Base-by-base conservation (phyloP, 768 basidiomycete genomes). In the Suillus hirtellus region DNA sequence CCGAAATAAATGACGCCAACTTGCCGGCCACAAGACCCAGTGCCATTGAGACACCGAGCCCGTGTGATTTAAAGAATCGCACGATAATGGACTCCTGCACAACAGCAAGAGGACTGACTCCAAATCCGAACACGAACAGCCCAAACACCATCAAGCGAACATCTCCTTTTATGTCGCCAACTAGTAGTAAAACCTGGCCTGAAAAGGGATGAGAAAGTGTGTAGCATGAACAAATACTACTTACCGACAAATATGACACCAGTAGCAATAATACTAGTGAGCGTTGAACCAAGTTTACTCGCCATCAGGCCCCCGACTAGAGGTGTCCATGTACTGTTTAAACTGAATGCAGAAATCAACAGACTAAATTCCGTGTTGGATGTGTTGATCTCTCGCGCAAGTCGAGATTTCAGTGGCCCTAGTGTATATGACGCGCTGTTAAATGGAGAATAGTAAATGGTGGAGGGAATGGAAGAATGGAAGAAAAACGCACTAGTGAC, bases 41-140 rank as follows among this genome's bases (percentile, higher is more conserved):
- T 0, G 91, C 91, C 77, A 95, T 85, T 1, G 89, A 89, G 9
- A 88, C 78, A 1, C 89, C 92, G 1, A 93, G 79, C 2, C 89
- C 89, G 71, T 87, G 89, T 0, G 86, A 83, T 65, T 83, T 85
- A 79, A 92, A 93, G 77, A 90, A 90, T 31, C 89, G 88, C 49
- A 92, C 89, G 59, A 94, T 90, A 66, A 93, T 92, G 7, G 89
- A 89, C 73, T 94, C 92, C 76, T 90, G 93, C 1, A 90, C 87
- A 8, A 95, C 92, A 1, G 91, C 86, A 7, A 95, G 78, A 0
- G 93, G 93, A 67, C 89, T 88, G 50, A 91, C 80, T 3, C 92
- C 92, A 3, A 93, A 77, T 8, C 92, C 93, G 69, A 90, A 93
- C 49, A 92, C 76, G 67, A 92, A 92, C 63, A 94, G 79, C 1